Evolutionary conservation across 768 basidiomycete species (phyloP), one percentile per base, ranked within the genome.

Genomic region (Sistotremastrum niveocremeum): DNA sequence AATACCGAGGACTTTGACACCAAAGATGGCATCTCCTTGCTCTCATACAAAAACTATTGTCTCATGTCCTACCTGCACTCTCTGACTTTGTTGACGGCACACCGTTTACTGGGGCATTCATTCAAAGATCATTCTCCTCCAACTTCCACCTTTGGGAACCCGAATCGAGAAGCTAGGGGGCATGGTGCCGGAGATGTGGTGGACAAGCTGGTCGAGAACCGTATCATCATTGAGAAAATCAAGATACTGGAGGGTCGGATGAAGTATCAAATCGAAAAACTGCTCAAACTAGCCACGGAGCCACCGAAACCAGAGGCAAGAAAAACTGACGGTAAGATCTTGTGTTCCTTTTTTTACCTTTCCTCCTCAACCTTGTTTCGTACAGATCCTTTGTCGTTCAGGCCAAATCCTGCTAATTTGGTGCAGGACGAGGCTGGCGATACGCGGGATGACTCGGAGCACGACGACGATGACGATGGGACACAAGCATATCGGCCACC

Each of bases 221-320:
- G 90, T 8, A 67, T 91, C 39, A 76, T 88, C 6, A 73, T 98
- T 39, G 95, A 99, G 59, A 97, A 95, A 65, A 71, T 84, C 41
- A 81, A 82, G 49, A 71, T 77, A 0, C 71, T 99, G 28, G 93
- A 98, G 62, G 70, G 71, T 45, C 80, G 85, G 57, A 84, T 99
- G 73, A 77, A 74, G 41, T 97, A 99, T 61, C 95, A 98, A 60
- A 88, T 99, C 55, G 90, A 97, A 53, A 97, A 98, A 60, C 75
- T 99, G 11, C 75, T 93, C 30, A 73, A 76, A 49, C 62, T 85
- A 4, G 82, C 88, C 1, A 77, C 81, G 47, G 80, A 84, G 53
- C 65, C 70, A 2, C 51, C 62, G 11, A 62, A 65, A 0, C 55
- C 67, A 28, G 62, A 67, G 8, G 38, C 51, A 65, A 58, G 42